Percentiles rank a stretch among this genome's conserved stretches.
Evolutionary conservation across 768 basidiomycete species (phyloP).

Genomic region (Xerocomellus chrysenteron): DNA sequence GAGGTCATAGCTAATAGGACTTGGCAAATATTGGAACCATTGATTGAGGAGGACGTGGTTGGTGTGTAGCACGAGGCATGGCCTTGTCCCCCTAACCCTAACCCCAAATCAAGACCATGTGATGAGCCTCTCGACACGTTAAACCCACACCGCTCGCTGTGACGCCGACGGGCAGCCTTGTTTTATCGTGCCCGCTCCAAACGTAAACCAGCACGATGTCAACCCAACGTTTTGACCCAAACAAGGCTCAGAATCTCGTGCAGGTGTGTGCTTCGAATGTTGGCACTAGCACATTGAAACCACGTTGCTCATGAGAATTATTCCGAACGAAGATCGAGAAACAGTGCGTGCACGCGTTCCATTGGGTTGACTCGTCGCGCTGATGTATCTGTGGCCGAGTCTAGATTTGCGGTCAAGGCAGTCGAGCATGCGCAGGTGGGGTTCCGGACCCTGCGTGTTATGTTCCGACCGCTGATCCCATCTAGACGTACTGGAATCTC

Average conservation of each 20-base stretch:
- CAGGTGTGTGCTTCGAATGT: constrained; percentile 55
- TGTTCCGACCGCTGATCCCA: constrained; percentile 11
- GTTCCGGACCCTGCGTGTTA: background rate
- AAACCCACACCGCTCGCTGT: background rate
- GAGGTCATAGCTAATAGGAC: constrained; percentile 14
- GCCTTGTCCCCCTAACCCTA: constrained; percentile 26
- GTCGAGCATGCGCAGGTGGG: constrained; percentile 95
- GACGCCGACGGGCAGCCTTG: constrained; percentile 1
- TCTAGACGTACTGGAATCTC: constrained; percentile 92
- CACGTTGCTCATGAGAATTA: constrained; percentile 21
- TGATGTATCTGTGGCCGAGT: constrained; percentile 12
- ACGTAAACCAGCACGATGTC: constrained; percentile 41
- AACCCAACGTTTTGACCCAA: constrained; percentile 69
- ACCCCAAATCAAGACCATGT: constrained; percentile 16
- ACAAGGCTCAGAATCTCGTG: constrained; percentile 86
- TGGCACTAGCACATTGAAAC: constrained; percentile 12
- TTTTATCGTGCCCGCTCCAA: background rate
- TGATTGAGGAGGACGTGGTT: background rate
- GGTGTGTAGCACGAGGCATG: background rate
- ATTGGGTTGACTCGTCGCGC: constrained; percentile 1
- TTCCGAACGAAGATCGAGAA: constrained; percentile 76
- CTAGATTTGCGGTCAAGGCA: constrained; percentile 65
- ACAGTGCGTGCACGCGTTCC: constrained; percentile 58
- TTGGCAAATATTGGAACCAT: background rate
- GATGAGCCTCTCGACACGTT: background rate